A percentile compares a stretch with the other conserved stretches of the same genome.
Conservation (phyloP, 805 yeast species). For the Metschnikowia sp. region DNA sequence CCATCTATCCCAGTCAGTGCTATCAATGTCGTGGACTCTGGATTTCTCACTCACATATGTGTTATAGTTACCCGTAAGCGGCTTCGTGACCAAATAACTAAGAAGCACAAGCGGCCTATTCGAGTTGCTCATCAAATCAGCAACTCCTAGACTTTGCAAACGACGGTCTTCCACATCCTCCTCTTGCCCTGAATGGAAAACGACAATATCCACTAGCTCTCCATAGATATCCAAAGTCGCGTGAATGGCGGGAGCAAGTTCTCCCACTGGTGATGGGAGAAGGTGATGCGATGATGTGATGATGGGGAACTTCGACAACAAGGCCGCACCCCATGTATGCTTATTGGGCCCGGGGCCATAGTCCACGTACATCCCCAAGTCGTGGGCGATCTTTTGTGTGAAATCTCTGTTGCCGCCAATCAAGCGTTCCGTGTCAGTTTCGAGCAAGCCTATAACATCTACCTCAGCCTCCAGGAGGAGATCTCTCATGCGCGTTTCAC, state of each 20-base stretch:
- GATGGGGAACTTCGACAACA: slow-evolving; percentile 92
- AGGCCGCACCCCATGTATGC: slow-evolving; percentile 97
- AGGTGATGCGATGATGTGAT: slow-evolving; percentile 85
- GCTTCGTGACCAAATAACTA: slow-evolving; percentile 87
- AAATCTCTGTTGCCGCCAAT: slow-evolving; percentile 95
- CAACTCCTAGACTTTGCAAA: slow-evolving; percentile 73
- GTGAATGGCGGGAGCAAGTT: slow-evolving; percentile 95
- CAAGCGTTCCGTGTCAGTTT: slow-evolving; percentile 89
- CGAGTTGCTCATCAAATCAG: slow-evolving; percentile 78
- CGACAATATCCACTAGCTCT: slow-evolving; percentile 82
- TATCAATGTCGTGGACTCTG: slow-evolving; percentile 92
- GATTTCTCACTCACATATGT: slow-evolving; percentile 81
- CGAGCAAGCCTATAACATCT: slow-evolving; percentile 87
- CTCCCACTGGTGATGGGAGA: slow-evolving; percentile 96
- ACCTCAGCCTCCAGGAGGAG: slow-evolving; percentile 81
- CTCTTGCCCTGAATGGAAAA: slow-evolving; percentile 97
- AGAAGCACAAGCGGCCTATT: slow-evolving; percentile 80
- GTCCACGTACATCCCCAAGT: slow-evolving; percentile 90
- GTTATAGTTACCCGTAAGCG: slow-evolving; percentile 85
- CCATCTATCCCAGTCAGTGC: slow-evolving; percentile 96
- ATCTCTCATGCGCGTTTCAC: slow-evolving; percentile 85
- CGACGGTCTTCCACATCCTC: slow-evolving; percentile 94
- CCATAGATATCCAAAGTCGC: slow-evolving; percentile 94
- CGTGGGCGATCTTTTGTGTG: slow-evolving; percentile 88
- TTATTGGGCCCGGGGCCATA: slow-evolving; percentile 97